These are phyloP conservation scores for Nicotiana attenuata DNA, from an alignment of 257 asterid genomes.

Conservation along the genomic window DNA sequence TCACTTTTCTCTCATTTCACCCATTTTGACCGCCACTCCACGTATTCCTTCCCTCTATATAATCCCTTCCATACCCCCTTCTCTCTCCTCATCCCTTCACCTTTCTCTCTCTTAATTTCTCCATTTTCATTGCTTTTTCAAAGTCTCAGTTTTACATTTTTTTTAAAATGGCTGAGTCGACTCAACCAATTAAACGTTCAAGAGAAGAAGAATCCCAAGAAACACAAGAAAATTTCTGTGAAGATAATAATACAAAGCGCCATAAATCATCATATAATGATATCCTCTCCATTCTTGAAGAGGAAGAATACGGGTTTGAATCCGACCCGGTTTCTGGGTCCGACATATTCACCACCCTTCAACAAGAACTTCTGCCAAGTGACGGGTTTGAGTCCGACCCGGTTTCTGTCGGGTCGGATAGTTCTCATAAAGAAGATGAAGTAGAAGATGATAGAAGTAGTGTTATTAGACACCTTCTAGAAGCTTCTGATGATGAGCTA, in stretches of 20 bases:
- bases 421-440: slow-evolving; percentile 12
- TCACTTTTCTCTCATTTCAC: slow-evolving; percentile 21
- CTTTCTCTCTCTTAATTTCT: slow-evolving; percentile 15
- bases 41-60: slow-evolving; percentile 39
- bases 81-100: slow-evolving; percentile 52
- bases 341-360: slow-evolving; percentile 55
- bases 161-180: slow-evolving; percentile 47
- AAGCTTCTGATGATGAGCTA: slow-evolving; percentile 89
- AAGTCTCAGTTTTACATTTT: background rate
- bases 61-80: slow-evolving; percentile 45
- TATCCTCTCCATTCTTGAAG: slow-evolving; percentile 60
- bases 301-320: slow-evolving; percentile 37
- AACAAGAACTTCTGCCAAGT: slow-evolving; percentile 45
- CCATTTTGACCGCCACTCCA: slow-evolving; percentile 42
- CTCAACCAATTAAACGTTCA: slow-evolving; percentile 50
- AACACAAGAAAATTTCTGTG: background rate
- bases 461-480: slow-evolving; percentile 76
- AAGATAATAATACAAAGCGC: slow-evolving; percentile 32
- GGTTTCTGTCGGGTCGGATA: slow-evolving; percentile 6
- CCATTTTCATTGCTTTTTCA: background rate
- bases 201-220: slow-evolving; percentile 38
- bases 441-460: slow-evolving; percentile 36
- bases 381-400: slow-evolving; percentile 23
- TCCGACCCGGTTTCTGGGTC: slow-evolving; percentile 43
- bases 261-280: slow-evolving; percentile 47